Evolutionary conservation across 768 basidiomycete genomes (phyloP).

Genomic region (Suillus ampliporus): DNA sequence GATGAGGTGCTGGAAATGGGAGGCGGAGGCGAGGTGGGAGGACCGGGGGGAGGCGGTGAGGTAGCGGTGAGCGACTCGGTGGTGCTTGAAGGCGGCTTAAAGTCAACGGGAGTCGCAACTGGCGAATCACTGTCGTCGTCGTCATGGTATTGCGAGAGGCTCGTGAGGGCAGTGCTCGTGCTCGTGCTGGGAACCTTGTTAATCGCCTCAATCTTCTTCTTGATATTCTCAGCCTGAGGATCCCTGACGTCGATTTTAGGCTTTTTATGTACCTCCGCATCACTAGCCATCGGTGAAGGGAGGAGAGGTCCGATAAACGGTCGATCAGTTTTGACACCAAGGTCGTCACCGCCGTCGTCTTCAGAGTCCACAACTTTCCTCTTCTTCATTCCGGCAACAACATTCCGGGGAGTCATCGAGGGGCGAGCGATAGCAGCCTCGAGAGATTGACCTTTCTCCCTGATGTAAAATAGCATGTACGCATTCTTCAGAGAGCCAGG

Average conservation of each 20-base stretch:
- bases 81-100: conserved; percentile 25
- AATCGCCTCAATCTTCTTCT: conserved; percentile 57
- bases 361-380: conserved; percentile 57
- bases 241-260: conserved; percentile 42
- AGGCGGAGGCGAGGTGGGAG: conserved; percentile 37
- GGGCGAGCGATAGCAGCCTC: conserved; percentile 58
- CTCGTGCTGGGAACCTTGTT: conserved; percentile 30
- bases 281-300: conserved; percentile 49
- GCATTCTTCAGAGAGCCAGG: conserved; percentile 78
- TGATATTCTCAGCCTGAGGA: conserved; percentile 58
- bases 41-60: conserved; percentile 39
- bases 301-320: conserved; percentile 72
- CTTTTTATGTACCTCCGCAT: conserved; percentile 17
- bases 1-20: conserved; percentile 32
- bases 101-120: conserved; percentile 20
- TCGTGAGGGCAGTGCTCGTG: conserved; percentile 41
- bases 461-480: conserved; percentile 92
- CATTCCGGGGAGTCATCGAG: conserved; percentile 37
- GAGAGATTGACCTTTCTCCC: conserved; percentile 75
- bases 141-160: conserved; percentile 48
- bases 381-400: conserved; percentile 57
- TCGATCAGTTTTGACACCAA: conserved; percentile 51
- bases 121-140: conserved; percentile 37
- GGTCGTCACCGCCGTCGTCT: conserved; percentile 52
- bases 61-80: conserved; percentile 33